Base-by-base conservation (phyloP, 2,329 filamentous ascomycete genomes). In the Trichoderma atrobrunneum region DNA sequence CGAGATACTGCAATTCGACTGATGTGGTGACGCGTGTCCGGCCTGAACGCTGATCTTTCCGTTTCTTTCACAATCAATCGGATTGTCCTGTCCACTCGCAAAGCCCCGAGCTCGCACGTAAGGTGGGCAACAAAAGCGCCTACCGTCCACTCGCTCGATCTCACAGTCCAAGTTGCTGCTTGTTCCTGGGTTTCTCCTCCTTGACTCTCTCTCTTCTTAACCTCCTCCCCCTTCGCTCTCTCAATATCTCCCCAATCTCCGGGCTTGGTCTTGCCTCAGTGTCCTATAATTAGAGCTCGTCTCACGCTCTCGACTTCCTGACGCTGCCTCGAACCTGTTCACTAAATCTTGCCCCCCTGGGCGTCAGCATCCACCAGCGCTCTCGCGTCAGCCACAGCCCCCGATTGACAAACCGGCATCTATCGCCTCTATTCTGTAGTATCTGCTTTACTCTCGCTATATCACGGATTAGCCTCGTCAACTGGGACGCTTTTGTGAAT, bases 61-160 rank as follows among this genome's bases (percentile, higher is more conserved):
- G 10, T 26, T n/a, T 32, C 6, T 26, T 39, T 34, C 36, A 2
- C 21, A 26, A n/a, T 21, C 57, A 32, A 12, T 60, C 30, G 39
- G 18, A 60, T 60, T 34, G 18, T 14, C 56, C 34, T 36, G 36
- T 21, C 36, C 43, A 36, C n/a, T 65, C n/a, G 62, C 18, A 51
- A 24, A 8, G 39, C 39, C 12, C 36, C 24, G 30, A 12, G 26
- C 24, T 51, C 60, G 34, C 65, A 24, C 65, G 54, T 28, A 70
- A 70, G 66, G 57, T 61, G 28, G 65, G 66, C 66, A 59, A 34
- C 54, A 70, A 62, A 66, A 30, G 66, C 66, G 66, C 66, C 66
- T 70, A 62, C 66, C 66, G 66, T 70, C 66, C 66, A 30, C 66
- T 70, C 66, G 57, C 66, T 70, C 39, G 57, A n/a, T 62, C 57